Evolutionary conservation across 371 early-diverging fungal genomes (phyloP).

Genomic region (Actinomucor elegans): DNA sequence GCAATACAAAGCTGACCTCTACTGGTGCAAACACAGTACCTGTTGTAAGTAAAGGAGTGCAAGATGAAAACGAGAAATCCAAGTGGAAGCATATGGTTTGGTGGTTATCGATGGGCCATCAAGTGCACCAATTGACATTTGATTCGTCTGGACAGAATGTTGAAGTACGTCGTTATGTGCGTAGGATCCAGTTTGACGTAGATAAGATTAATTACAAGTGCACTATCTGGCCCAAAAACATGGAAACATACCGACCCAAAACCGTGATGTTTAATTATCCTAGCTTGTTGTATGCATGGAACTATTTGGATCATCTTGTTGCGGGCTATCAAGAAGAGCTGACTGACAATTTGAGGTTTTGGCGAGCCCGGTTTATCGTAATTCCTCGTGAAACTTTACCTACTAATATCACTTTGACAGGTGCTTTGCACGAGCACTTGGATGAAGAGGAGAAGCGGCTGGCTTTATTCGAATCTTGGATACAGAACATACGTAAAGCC

Average conservation of each 20-base stretch:
- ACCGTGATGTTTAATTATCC: slow-evolving; percentile 76
- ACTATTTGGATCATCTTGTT: slow-evolving; percentile 85
- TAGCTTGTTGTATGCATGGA: slow-evolving; percentile 86
- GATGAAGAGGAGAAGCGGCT: slow-evolving; percentile 92
- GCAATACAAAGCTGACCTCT: slow-evolving; percentile 6
- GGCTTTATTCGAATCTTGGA: slow-evolving; percentile 81
- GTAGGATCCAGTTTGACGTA: slow-evolving; percentile 63
- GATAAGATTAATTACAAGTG: slow-evolving; percentile 71
- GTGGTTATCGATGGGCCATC: slow-evolving; percentile 84
- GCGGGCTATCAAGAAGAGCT: slow-evolving; percentile 86
- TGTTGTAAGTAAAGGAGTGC: neutral
- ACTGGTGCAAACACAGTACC: slow-evolving; percentile 2
- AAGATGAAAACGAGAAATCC: slow-evolving; percentile 24
- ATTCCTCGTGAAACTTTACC: slow-evolving; percentile 81
- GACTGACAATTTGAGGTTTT: slow-evolving; percentile 79
- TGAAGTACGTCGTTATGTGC: slow-evolving; percentile 88
- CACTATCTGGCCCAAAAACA: slow-evolving; percentile 85
- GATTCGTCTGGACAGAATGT: slow-evolving; percentile 75
- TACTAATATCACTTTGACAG: slow-evolving; percentile 24
- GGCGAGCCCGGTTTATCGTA: slow-evolving; percentile 88
- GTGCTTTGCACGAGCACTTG: slow-evolving; percentile 53
- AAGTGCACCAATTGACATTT: slow-evolving; percentile 76
- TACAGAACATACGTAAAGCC: slow-evolving; percentile 73
- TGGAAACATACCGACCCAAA: slow-evolving; percentile 57
- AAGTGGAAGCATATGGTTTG: slow-evolving; percentile 55